Percentiles rank a stretch among this genome's conserved stretches.
Conservation (phyloP, 2,329 filamentous ascomycete species). For the Apiospora phragmitis region DNA sequence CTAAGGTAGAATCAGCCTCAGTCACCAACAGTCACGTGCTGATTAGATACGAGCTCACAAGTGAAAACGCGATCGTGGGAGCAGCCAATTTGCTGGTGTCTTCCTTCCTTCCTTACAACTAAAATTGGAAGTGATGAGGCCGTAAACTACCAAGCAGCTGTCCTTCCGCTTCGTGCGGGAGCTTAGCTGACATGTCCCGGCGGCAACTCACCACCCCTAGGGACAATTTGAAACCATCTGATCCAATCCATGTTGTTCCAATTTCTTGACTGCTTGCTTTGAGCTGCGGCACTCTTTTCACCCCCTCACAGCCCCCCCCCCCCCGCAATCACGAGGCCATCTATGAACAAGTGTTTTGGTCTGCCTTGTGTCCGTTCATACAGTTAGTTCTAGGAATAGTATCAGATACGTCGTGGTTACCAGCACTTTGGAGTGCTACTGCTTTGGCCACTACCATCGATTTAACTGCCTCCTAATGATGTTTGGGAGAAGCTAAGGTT, state of each 20-base stretch:
- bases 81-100: conserved; percentile 10
- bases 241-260: conserved; percentile 47
- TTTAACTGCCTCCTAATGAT: neutral
- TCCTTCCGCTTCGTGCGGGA: conserved; percentile 50
- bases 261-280: neutral
- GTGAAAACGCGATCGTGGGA: conserved; percentile 13
- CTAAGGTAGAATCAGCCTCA: too few relatives aligned
- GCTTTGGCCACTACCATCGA: neutral
- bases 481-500: neutral
- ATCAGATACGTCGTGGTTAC: neutral
- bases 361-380: too few relatives aligned
- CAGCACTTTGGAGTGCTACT: neutral
- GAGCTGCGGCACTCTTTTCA: neutral
- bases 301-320: neutral
- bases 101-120: conserved; percentile 62
- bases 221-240: conserved; percentile 66
- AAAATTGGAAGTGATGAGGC: conserved; percentile 77
- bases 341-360: neutral
- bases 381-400: neutral
- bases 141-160: conserved; percentile 54
- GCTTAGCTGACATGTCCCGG: conserved; percentile 66
- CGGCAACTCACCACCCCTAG: conserved; percentile 65
- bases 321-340: neutral
- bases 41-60: conserved; percentile 20
- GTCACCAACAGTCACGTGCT: conserved; percentile 13